Conservation (phyloP, 208 protist species). For the Tritrichomonas musculus region DNA sequence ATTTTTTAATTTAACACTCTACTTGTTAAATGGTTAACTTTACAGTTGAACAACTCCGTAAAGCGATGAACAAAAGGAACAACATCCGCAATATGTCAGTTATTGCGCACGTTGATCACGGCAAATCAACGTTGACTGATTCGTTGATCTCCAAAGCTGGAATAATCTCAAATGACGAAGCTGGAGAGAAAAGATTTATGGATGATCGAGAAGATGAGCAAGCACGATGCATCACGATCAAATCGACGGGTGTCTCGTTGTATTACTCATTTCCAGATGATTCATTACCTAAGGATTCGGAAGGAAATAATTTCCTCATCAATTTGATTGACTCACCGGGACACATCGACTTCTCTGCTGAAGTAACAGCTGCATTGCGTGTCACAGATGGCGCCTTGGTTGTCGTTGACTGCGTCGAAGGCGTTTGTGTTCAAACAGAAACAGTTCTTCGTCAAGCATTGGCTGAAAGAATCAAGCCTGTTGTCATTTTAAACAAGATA, state of each 20-base stretch:
- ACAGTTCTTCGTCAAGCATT: constrained; percentile 93
- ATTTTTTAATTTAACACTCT: background rate
- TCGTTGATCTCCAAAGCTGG: constrained; percentile 69
- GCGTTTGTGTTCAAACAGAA: constrained; percentile 98
- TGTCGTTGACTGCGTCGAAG: constrained; percentile 95
- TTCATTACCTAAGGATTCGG: constrained; percentile 20
- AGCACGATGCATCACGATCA: constrained; percentile 98
- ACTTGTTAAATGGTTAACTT: constrained; percentile 61
- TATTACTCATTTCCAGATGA: constrained; percentile 80
- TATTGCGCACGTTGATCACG: constrained; percentile 62
- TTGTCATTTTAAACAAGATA: constrained; percentile 98
- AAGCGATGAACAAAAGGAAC: constrained; percentile 73
- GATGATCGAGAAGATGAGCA: constrained; percentile 86
- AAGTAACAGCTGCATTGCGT: constrained; percentile 95
- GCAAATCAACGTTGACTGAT: constrained; percentile 93
- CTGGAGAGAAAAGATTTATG: constrained; percentile 76
- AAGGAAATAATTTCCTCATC: constrained; percentile 73
- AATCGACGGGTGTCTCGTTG: constrained; percentile 94
- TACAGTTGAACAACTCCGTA: constrained; percentile 71
- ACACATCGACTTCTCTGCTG: constrained; percentile 98
- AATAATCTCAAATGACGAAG: constrained; percentile 67
- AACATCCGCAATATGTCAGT: too few species aligned
- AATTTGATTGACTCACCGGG: constrained; percentile 94
- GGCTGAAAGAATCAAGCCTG: constrained; percentile 90
- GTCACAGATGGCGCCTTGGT: constrained; percentile 98